A percentile compares a stretch with the other conserved stretches of the same genome.
Conservation (phyloP, 441 rosid genomes). For the Flueggea neowawraea region DNA sequence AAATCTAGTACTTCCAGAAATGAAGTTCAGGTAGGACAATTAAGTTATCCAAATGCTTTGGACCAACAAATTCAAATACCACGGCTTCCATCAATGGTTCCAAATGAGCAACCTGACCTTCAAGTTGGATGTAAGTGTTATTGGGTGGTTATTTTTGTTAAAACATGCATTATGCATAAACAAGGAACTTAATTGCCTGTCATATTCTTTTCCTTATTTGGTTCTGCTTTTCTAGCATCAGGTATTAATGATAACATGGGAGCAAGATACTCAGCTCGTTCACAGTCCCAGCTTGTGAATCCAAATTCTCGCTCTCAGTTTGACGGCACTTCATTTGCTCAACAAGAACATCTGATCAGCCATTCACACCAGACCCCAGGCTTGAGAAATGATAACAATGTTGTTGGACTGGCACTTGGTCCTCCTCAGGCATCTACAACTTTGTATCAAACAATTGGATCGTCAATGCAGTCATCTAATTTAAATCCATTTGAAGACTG, state of each 20-base stretch:
- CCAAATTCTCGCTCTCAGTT: constrained; percentile 53
- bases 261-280: constrained; percentile 46
- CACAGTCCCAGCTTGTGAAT: constrained; percentile 55
- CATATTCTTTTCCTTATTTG: neutral
- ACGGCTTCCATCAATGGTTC: constrained; percentile 41
- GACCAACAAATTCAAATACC: constrained; percentile 60
- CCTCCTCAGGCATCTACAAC: constrained; percentile 60
- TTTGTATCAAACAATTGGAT: constrained; percentile 45
- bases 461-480: constrained; percentile 48
- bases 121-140: constrained; percentile 56
- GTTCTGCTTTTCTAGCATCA: constrained; percentile 20
- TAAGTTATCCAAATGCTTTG: constrained; percentile 44
- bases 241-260: constrained; percentile 56
- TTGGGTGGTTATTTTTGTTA: neutral
- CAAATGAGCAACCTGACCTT: constrained; percentile 53
- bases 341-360: constrained; percentile 48
- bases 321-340: constrained; percentile 29
- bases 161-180: neutral
- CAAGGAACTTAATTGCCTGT: neutral
- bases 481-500: constrained; percentile 83
- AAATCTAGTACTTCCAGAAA: constrained; percentile 39
- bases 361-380: constrained; percentile 44
- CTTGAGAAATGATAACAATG: constrained; percentile 41
- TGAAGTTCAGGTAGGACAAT: constrained; percentile 44
- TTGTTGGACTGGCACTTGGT: constrained; percentile 70